Conservation (phyloP, 345 rosid species). For the Linum trigynum region DNA sequence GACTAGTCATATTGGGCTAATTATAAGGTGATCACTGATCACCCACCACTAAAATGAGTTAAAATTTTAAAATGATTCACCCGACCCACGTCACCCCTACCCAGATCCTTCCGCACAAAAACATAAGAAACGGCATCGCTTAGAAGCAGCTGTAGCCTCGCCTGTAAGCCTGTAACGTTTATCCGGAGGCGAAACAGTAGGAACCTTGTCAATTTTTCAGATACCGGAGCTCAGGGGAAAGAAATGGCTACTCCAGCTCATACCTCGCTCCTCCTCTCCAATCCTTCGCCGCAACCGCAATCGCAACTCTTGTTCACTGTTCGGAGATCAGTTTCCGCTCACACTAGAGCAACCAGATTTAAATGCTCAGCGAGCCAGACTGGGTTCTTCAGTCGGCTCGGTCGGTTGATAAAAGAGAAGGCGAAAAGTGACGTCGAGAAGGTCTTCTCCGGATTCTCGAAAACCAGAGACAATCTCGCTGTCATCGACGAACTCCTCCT, state of each 20-base stretch:
- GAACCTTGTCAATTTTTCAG: background rate
- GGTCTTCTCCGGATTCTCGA: constrained; percentile 85
- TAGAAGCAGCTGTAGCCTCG: too few species aligned
- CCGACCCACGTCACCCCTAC: too few species aligned
- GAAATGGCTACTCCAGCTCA: background rate
- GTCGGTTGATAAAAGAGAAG: constrained; percentile 83
- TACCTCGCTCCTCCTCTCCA: background rate
- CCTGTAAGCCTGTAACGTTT: too few species aligned
- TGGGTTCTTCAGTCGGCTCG: constrained; percentile 82
- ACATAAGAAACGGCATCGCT: too few species aligned
- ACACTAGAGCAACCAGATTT: constrained; percentile 24
- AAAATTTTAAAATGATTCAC: too few species aligned
- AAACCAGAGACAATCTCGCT: constrained; percentile 84
- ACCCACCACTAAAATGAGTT: too few species aligned
- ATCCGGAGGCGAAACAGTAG: background rate
- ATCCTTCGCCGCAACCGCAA: background rate
- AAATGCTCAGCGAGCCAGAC: constrained; percentile 63
- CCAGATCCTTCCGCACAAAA: too few species aligned
- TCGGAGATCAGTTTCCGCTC: background rate
- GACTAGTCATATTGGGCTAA: too few species aligned
- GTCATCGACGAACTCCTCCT: constrained; percentile 87
- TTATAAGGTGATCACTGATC: too few species aligned
- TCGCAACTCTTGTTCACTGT: background rate
- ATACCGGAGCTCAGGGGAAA: background rate
- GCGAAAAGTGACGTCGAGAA: constrained; percentile 89